These are phyloP conservation scores for Xylaria sp. DNA, from an alignment of 2,329 filamentous ascomycete species.

Conservation along the genomic window DNA sequence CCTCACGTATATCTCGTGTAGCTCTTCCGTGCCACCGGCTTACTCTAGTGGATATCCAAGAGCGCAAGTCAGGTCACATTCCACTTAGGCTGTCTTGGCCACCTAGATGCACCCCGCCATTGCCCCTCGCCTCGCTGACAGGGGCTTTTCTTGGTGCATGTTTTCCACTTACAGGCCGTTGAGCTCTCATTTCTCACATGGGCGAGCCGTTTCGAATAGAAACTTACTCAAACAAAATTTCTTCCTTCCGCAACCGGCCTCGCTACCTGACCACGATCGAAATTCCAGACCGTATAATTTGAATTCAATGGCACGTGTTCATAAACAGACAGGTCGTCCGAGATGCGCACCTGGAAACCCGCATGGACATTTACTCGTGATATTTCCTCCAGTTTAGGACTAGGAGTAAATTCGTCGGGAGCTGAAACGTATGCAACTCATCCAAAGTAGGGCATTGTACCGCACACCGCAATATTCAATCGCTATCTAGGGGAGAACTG, in stretches of 20 bases:
- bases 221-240: not conserved
- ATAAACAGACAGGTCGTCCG: not conserved
- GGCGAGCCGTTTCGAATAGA: not conserved
- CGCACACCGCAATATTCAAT: slow-evolving; percentile 25
- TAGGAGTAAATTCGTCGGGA: slow-evolving; percentile 5
- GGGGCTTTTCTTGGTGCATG: not conserved
- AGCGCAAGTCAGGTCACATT: slow-evolving; percentile 16
- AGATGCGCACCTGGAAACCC: not conserved
- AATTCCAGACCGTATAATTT: not conserved
- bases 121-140: slow-evolving; percentile 19
- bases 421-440: slow-evolving; percentile 22
- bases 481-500: not conserved
- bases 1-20: slow-evolving; percentile 22
- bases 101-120: slow-evolving; percentile 32
- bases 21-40: slow-evolving; percentile 19
- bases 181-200: not conserved
- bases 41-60: slow-evolving; percentile 18
- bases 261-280: not conserved
- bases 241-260: not conserved
- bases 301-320: not conserved
- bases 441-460: slow-evolving; percentile 13
- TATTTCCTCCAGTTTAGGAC: slow-evolving; percentile 12
- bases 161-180: not conserved
- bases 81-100: slow-evolving; percentile 17
- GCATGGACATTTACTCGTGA: not conserved